These are phyloP conservation scores for Xanthoparmelia taractica DNA, from an alignment of 495 filamentous ascomycete species.

Conservation along the genomic window DNA sequence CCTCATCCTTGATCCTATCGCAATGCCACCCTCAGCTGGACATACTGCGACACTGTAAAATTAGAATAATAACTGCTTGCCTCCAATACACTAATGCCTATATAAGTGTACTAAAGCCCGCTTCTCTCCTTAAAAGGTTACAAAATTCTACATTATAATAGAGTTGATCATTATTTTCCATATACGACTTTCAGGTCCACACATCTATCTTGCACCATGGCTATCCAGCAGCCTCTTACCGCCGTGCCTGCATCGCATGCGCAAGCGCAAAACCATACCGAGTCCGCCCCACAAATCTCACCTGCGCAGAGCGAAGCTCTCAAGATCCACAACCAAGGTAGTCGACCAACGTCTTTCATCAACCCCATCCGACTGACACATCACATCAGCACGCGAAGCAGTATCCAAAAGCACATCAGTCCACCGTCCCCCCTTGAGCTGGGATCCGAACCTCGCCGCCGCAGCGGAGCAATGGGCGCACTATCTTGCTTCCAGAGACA, in stretches of 20 bases:
- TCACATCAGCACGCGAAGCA: constrained; percentile 6
- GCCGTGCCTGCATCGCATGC: neutral
- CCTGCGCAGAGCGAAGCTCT: constrained; percentile 7
- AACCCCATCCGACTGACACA: neutral
- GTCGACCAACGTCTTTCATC: neutral
- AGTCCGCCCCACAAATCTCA: neutral
- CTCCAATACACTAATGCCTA: neutral
- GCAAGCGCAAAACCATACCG: neutral
- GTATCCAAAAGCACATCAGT: constrained; percentile 1
- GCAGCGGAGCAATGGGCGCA: constrained; percentile 32
- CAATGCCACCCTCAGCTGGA: constrained; percentile 1
- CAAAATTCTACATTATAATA: neutral
- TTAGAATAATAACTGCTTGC: neutral
- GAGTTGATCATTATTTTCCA: neutral
- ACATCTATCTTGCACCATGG: neutral
- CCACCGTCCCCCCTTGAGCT: constrained; percentile 26
- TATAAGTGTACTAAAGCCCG: neutral
- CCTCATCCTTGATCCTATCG: neutral
- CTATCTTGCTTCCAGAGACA: constrained; percentile 27
- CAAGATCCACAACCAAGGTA: constrained; percentile 14
- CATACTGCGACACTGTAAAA: neutral
- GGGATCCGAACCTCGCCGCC: constrained; percentile 32
- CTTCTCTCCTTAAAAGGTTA: neutral
- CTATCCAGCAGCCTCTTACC: neutral
- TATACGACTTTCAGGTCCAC: neutral